A percentile compares a stretch with the other conserved stretches of the same genome.
These are phyloP conservation scores for Lentinula raphanica DNA, from an alignment of 768 basidiomycete genomes.

Conservation along the genomic window DNA sequence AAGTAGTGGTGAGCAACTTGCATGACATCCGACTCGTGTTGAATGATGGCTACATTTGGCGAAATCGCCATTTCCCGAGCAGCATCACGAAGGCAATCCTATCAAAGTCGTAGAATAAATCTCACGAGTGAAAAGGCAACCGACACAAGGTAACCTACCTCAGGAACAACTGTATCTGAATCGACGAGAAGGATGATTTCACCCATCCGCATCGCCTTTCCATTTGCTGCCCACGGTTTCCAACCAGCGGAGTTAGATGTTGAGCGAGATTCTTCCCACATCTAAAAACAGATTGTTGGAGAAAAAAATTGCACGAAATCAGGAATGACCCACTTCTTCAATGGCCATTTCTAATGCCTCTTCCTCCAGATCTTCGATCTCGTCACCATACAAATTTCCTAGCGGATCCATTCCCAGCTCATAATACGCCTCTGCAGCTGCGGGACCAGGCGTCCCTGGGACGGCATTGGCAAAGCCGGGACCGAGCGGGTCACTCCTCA, in stretches of 20 bases:
- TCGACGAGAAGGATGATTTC: slow-evolving; percentile 78
- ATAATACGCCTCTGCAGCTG: slow-evolving; percentile 8
- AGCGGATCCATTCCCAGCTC: slow-evolving; percentile 1
- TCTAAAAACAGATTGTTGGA: slow-evolving; percentile 5
- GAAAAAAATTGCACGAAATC: not conserved
- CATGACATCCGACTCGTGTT: slow-evolving; percentile 84
- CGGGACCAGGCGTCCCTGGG: slow-evolving; percentile 18
- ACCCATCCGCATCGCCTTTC: slow-evolving; percentile 62
- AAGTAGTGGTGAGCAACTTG: slow-evolving; percentile 85
- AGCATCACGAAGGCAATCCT: slow-evolving; percentile 79
- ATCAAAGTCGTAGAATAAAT: slow-evolving; percentile 6
- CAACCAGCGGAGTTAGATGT: slow-evolving; percentile 21
- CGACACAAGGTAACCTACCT: slow-evolving; percentile 23
- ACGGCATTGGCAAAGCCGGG: slow-evolving; percentile 10
- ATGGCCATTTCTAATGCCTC: slow-evolving; percentile 66
- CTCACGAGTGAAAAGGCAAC: not conserved
- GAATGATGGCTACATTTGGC: slow-evolving; percentile 77
- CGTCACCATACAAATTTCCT: slow-evolving; percentile 20
- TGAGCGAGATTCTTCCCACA: slow-evolving; percentile 42
- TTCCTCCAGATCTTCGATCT: slow-evolving; percentile 50
- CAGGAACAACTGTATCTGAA: slow-evolving; percentile 72
- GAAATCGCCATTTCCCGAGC: slow-evolving; percentile 74
- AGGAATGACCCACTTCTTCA: slow-evolving; percentile 38
- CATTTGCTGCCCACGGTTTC: slow-evolving; percentile 74
- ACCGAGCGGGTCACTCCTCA: not conserved